phyloP scores from a whole-genome alignment of 805 yeast genomes.

The Ogataea chonburiensis region DNA sequence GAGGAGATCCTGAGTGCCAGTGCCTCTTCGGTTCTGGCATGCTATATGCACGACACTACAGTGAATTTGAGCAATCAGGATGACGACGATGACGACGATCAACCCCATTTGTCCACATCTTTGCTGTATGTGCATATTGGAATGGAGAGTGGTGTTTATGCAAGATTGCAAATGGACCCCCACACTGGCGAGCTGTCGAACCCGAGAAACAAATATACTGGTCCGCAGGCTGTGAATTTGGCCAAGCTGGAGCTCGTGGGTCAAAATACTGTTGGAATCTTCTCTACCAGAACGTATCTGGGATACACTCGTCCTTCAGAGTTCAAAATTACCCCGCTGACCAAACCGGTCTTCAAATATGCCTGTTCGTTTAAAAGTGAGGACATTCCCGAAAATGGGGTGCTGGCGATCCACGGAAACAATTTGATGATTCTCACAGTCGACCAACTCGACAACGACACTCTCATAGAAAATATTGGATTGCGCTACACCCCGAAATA shows the following conservation, averaged over 20 bases:
- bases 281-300: constrained; percentile 57
- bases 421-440: constrained; percentile 55
- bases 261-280: constrained; percentile 43
- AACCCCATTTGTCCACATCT: constrained; percentile 9
- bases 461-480: constrained; percentile 39
- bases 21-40: constrained; percentile 18
- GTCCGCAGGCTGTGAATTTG: constrained; percentile 61
- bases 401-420: constrained; percentile 58
- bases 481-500: constrained; percentile 53
- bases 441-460: constrained; percentile 38
- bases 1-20: constrained; percentile 63
- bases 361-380: constrained; percentile 61
- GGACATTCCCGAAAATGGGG: constrained; percentile 57
- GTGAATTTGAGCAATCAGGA: constrained; percentile 7
- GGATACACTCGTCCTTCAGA: constrained; percentile 39
- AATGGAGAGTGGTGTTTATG: constrained; percentile 78
- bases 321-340: constrained; percentile 48
- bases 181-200: constrained; percentile 61
- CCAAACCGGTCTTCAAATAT: constrained; percentile 40
- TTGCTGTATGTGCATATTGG: constrained; percentile 66
- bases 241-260: constrained; percentile 35
- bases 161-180: constrained; percentile 55
- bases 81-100: constrained; percentile 20
- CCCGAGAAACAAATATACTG: constrained; percentile 69
- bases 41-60: constrained; percentile 32